Percentiles rank a stretch among this genome's conserved stretches.
Conservation (phyloP, 495 filamentous ascomycete genomes). For the Aspergillus incahuasiensis region DNA sequence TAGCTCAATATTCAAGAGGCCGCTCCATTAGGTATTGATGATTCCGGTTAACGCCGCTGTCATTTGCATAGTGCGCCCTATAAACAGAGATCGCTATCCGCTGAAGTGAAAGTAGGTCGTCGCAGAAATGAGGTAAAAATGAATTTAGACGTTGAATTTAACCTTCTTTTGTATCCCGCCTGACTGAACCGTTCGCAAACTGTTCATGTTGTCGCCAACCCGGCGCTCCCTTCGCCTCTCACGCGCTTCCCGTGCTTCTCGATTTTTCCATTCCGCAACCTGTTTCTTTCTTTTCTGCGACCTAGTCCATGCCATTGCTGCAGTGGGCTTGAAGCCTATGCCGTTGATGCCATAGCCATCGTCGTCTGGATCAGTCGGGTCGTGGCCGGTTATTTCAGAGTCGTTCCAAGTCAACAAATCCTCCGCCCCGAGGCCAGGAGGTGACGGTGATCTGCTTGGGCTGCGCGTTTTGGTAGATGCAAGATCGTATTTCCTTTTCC, state of each 20-base stretch:
- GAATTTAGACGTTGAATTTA: conserved; percentile 35
- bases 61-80: not conserved
- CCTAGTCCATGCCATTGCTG: conserved; percentile 73
- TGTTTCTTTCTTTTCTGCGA: conserved; percentile 73
- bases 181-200: conserved; percentile 27
- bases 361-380: conserved; percentile 66
- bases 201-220: conserved; percentile 35
- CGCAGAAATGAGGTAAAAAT: not conserved
- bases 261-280: conserved; percentile 73
- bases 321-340: conserved; percentile 85
- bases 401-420: conserved; percentile 73
- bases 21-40: conserved; percentile 9
- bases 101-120: not conserved
- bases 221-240: conserved; percentile 65
- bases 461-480: conserved; percentile 28
- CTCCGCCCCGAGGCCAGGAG: conserved; percentile 29
- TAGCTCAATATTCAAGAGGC: conserved; percentile 6
- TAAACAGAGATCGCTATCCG: not conserved
- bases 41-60: conserved; percentile 11
- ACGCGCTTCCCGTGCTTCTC: conserved; percentile 80
- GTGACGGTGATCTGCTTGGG: conserved; percentile 45
- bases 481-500: conserved; percentile 22
- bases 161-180: conserved; percentile 41
- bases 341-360: conserved; percentile 83
- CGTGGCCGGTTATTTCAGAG: conserved; percentile 78